phyloP scores from a whole-genome alignment of 306 rosid genomes.

The Lablab purpureus region DNA sequence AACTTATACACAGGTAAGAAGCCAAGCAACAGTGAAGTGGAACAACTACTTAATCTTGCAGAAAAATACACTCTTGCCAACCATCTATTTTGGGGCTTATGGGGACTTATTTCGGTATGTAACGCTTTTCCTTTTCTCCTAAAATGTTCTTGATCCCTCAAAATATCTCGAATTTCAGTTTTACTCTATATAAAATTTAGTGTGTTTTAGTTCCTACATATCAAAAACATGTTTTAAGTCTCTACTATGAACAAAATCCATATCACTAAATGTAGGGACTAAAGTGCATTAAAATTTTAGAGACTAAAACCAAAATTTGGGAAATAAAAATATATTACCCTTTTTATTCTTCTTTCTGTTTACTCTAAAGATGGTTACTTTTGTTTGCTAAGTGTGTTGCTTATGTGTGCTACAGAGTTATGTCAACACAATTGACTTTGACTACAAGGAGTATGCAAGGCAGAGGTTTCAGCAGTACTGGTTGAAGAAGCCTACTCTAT shows the following conservation, averaged over 20 bases:
- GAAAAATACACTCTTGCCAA: constrained; percentile 82
- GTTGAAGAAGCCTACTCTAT: constrained; percentile 59
- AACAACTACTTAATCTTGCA: constrained; percentile 51
- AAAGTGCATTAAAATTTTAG: neutral
- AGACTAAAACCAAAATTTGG: neutral
- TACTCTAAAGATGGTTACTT: neutral
- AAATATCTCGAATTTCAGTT: neutral
- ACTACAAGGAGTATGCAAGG: constrained; percentile 84
- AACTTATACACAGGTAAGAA: constrained; percentile 51
- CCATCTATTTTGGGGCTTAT: constrained; percentile 93
- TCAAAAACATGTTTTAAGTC: neutral
- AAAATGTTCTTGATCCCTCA: neutral
- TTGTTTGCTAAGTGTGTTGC: constrained; percentile 21
- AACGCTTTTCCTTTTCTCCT: neutral
- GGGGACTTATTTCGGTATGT: constrained; percentile 92
- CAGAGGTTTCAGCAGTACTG: constrained; percentile 87
- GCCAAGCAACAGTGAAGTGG: constrained; percentile 65
- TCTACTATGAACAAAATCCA: neutral
- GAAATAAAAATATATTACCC: neutral
- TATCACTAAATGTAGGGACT: neutral
- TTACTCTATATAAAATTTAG: neutral
- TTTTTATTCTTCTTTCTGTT: neutral
- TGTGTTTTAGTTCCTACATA: neutral
- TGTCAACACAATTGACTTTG: constrained; percentile 85
- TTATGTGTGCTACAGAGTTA: constrained; percentile 62